A percentile compares a stretch with the other conserved stretches of the same genome.
These are phyloP conservation scores for Quercus lobata DNA, from an alignment of 331 rosid genomes.

Conservation along the genomic window DNA sequence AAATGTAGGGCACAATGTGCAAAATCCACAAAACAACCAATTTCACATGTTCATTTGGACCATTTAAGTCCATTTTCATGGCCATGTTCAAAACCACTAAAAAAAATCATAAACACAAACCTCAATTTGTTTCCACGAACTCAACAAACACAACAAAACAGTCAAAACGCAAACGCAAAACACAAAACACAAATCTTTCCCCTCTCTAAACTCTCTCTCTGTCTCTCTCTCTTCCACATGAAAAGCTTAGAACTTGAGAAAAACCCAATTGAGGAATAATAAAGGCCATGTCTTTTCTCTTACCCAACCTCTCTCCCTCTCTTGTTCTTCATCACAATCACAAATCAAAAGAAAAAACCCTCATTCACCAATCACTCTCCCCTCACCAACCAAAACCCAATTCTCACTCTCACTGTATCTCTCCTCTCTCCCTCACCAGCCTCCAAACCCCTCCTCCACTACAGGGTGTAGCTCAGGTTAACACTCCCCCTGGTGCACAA, in stretches of 20 bases:
- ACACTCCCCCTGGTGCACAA: constrained; percentile 41
- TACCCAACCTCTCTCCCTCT: constrained; percentile 62
- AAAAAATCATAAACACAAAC: constrained; percentile 27
- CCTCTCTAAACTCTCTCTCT: neutral
- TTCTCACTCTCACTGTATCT: constrained; percentile 27
- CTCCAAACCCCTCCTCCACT: constrained; percentile 40
- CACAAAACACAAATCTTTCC: neutral
- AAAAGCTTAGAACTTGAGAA: constrained; percentile 19
- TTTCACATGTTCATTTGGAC: too few species aligned
- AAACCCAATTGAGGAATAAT: constrained; percentile 3
- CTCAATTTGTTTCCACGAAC: constrained; percentile 27
- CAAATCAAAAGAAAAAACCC: constrained; percentile 48
- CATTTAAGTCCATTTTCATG: constrained; percentile 31
- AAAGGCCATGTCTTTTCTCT: constrained; percentile 70
- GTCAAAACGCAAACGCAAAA: neutral
- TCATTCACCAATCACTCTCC: constrained; percentile 35
- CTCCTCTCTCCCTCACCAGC: constrained; percentile 30
- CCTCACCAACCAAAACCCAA: constrained; percentile 37
- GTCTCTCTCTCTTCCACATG: constrained; percentile 22
- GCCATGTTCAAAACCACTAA: constrained; percentile 50
- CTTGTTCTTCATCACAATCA: constrained; percentile 46
- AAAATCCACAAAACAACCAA: constrained; percentile 5
- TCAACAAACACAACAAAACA: neutral
- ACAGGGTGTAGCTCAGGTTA: constrained; percentile 48
- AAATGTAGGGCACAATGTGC: constrained; percentile 11